Evolutionary conservation across 176 grass and related monocot genomes (phyloP).

Genomic region (Oryza officinalis): DNA sequence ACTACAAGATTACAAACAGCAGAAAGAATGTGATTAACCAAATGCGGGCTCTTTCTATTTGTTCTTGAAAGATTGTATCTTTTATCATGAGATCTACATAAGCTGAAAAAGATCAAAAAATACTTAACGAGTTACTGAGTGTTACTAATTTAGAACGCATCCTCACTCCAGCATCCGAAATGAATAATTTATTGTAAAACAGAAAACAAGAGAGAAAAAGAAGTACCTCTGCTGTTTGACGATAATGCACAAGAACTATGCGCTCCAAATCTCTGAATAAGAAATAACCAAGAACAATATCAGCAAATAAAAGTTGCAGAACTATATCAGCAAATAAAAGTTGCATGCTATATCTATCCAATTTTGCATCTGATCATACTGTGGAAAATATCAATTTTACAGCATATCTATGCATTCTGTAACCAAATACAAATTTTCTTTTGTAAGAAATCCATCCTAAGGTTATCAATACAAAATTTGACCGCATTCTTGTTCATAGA

Average conservation of each 20-base stretch:
- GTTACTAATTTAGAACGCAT: background rate
- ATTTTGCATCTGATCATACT: conserved; percentile 20
- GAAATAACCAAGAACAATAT: conserved; percentile 52
- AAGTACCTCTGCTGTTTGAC: conserved; percentile 79
- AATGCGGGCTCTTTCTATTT: background rate
- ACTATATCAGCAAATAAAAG: conserved; percentile 32
- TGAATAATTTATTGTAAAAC: conserved; percentile 31
- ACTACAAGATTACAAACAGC: conserved; percentile 1
- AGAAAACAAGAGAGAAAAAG: conserved; percentile 20
- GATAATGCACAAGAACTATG: conserved; percentile 98
- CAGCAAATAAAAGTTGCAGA: conserved; percentile 20
- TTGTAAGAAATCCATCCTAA: conserved; percentile 22
- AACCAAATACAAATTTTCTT: conserved; percentile 5
- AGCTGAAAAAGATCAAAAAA: background rate
- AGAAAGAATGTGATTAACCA: conserved; percentile 21
- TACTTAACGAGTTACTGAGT: background rate
- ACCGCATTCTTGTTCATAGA: background rate
- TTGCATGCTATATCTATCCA: conserved; percentile 11
- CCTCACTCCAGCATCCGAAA: background rate
- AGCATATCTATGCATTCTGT: background rate
- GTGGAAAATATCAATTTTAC: conserved; percentile 27
- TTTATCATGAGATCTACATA: conserved; percentile 13
- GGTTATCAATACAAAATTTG: background rate
- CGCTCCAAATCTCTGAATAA: conserved; percentile 87
- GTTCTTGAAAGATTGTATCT: background rate